Evolutionary conservation across 2,329 filamentous ascomycete genomes (phyloP), one percentile per base, ranked within the genome.

Genomic region (Cladorrhinum sp.): DNA sequence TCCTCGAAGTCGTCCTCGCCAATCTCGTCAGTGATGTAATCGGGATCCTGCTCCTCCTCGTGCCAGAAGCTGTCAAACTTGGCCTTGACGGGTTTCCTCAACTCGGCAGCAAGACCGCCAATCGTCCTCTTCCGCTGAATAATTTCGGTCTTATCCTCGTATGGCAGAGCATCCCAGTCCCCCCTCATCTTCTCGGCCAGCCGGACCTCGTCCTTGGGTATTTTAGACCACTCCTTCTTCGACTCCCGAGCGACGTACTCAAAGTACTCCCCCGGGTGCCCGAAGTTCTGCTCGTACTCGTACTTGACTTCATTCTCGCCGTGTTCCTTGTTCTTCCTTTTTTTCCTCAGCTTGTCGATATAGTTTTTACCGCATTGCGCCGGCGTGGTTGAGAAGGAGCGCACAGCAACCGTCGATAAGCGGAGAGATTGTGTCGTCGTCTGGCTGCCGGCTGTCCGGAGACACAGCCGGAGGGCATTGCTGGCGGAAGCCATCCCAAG

Each of bases 1-100:
- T 92, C 89, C 64, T 90, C 83, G 72, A 89, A 90, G 65, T 87
- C 82, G 59, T 86, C 81, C 48, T 77, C 75, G 58, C 87, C 83
- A 1, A 78, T 75, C 65, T 85, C 80, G 62, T 85, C 79, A 18
- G 75, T 77, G 59, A 79, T 73, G 29, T 77, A 73, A 50, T 81
- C 79, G 8, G 74, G 72, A 54, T 82, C 79, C 13, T 73, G 72
- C 65, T 82, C 81, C n/a, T 78, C 77, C 41, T 78, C 75, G 64
- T 75, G 79, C 80, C 80, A 83, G 60, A 82, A 81, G 3, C 73
- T 74, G 50, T 72, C 67, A 65, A 66, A 75, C 65, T 74, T 75
- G 12, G 55, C 32, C 38, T 55, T 56, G 12, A 61, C 29, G 1
- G 55, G 41, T 36, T 55, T 62, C 36, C 66, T 62, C 3, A 70